These are phyloP conservation scores for Magnaporthiopsis rhizophila DNA, from an alignment of 2,329 filamentous ascomycete species.

Conservation along the genomic window DNA sequence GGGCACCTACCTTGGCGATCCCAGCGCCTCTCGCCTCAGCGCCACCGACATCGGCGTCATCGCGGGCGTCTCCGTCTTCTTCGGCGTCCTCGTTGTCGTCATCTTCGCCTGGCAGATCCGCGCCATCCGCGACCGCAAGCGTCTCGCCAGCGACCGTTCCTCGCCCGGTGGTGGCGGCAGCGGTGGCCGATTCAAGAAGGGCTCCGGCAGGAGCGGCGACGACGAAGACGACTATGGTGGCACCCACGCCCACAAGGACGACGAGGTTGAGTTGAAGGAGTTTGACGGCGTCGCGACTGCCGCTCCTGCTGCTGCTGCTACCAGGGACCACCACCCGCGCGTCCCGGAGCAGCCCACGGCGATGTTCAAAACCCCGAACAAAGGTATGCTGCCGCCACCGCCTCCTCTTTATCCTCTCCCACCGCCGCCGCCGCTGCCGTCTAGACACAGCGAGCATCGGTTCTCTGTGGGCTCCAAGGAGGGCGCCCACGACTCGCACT, in stretches of 20 bases:
- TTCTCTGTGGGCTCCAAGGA: neutral
- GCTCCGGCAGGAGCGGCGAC: neutral
- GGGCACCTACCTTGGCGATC: slow-evolving; percentile 5
- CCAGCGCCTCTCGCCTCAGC: slow-evolving; percentile 2
- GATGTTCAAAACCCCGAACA: neutral
- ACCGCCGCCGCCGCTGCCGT: neutral
- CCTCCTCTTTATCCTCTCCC: no score
- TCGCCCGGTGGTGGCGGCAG: no score
- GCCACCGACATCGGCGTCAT: slow-evolving; percentile 4
- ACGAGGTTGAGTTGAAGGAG: neutral
- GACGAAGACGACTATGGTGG: neutral
- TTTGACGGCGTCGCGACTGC: neutral
- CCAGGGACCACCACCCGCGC: no score
- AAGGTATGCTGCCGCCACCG: neutral
- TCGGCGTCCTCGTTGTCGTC: slow-evolving; percentile 4
- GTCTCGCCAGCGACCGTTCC: neutral
- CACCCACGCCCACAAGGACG: neutral
- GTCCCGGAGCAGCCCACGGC: no score
- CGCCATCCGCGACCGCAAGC: neutral
- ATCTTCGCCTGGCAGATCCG: slow-evolving; percentile 7
- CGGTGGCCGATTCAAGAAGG: neutral
- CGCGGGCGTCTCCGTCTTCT: slow-evolving; percentile 5
- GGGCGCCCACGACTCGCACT: neutral
- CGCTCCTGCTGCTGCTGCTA: neutral
- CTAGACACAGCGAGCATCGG: neutral